Base-by-base conservation (phyloP, 169 alveolate species). In the Eimeria necatrix region DNA sequence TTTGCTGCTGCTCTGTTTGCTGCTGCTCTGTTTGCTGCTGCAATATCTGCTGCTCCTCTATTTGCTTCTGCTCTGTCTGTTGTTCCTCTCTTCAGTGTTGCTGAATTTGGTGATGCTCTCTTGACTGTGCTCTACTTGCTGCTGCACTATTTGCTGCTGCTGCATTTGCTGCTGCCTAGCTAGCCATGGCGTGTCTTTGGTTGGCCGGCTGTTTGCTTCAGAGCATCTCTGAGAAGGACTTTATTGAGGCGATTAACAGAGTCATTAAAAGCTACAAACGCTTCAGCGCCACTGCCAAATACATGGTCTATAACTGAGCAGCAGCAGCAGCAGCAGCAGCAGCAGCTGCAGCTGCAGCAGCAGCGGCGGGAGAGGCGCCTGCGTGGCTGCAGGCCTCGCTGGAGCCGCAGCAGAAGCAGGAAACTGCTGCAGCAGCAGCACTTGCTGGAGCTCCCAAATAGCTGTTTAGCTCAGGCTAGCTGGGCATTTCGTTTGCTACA, bases 221-320 rank as follows among this genome's bases (percentile, higher is more conserved):
- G 95, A 90, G 95, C 32, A 99, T 99, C 93, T 97, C 99, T 49
- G 99, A 99, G 96, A 98, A 98, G 97, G 99, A 99, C 93, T 97
- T 99, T 59, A 89, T 96, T 85, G 99, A 99, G 68, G 99, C 99
- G 22, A 98, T 99, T 93, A 99, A 48, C 22, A 70, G 96, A 99
- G 99, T 99, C 86, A 98, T 99, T 91, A 99, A 98, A 93, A 99
- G 99, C 22, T 99, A 99, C 96, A 97, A 99, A 86, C 99, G 99
- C 98, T 99, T 99, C 98, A 98, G 99, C 51, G 99, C 99, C 20
- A 99, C 99, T 26, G 99, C 99, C 26, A 99, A 99, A 96, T 99
- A 99, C 98, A 99, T 99, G 99, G 99, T 99, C 70, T 99, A 98
- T 97, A 99, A 99, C 97, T 99, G 97, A 93, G 92, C 90, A 76